phyloP scores from a whole-genome alignment of 1,284 basidiomycete genomes.

The Trametes polyzona region DNA sequence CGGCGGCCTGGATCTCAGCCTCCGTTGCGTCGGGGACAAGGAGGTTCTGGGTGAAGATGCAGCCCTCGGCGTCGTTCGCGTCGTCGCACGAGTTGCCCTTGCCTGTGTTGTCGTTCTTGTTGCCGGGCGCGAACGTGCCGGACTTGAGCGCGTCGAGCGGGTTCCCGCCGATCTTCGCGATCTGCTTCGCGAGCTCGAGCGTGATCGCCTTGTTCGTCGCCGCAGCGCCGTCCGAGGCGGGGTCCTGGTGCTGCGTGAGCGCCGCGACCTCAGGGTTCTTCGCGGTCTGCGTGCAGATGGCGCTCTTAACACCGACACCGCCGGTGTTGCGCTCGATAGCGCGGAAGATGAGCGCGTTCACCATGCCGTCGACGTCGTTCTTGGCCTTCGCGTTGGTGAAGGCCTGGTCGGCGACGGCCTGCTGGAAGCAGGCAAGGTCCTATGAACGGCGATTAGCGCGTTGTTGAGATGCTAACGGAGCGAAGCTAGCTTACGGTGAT shows the following conservation, averaged over 20 bases:
- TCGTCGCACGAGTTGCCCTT: constrained; percentile 56
- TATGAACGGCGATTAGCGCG: constrained; percentile 28
- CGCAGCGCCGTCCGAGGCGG: constrained; percentile 61
- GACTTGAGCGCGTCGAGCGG: constrained; percentile 62
- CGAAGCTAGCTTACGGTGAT: constrained; percentile 45
- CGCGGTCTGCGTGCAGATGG: constrained; percentile 57
- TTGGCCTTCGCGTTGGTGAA: constrained; percentile 74
- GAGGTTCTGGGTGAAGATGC: constrained; percentile 67
- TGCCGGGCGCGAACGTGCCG: constrained; percentile 68
- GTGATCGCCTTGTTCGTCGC: constrained; percentile 64
- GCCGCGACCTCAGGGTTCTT: constrained; percentile 71
- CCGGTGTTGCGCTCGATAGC: constrained; percentile 72
- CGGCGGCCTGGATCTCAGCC: constrained; percentile 61
- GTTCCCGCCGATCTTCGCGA: constrained; percentile 64
- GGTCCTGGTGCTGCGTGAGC: constrained; percentile 71
- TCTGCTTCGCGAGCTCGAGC: constrained; percentile 64
- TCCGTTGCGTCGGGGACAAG: constrained; percentile 60
- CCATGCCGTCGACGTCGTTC: constrained; percentile 58
- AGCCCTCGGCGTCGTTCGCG: constrained; percentile 56
- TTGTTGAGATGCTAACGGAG: background rate
- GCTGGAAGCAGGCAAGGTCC: constrained; percentile 69
- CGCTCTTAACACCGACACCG: constrained; percentile 53
- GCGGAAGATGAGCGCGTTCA: constrained; percentile 64
- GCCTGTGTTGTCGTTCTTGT: constrained; percentile 52
- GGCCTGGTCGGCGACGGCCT: constrained; percentile 66